Base-by-base conservation (phyloP, 2,329 filamentous ascomycete genomes). In the Sarocladium strictum region DNA sequence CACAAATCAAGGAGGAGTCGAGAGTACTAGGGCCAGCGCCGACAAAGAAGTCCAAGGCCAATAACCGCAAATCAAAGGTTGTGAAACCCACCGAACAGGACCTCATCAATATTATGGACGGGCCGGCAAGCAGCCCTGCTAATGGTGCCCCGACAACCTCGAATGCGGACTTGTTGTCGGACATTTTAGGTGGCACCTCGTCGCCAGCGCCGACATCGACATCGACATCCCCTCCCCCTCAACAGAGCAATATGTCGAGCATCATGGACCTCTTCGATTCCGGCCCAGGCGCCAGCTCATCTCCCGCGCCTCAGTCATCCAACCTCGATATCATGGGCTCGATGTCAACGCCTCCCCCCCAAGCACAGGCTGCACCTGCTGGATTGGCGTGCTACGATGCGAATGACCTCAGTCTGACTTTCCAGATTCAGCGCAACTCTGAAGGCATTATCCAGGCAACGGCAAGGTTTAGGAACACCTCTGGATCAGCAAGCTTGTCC, bases 1-100 rank as follows among this genome's bases (percentile, higher is more conserved):
- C 94, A 9, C 93, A 97, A 69, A 97, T 99, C 65, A 90, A 93
- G 61, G 94, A 99, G 68, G 90, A 96, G 68, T 93, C 94, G 54
- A 81, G 93, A 57, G 92, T 97, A 2, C 77, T 99, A 17, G 92
- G 92, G 41, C 88, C 93, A 64, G 86, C 90, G 1, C 77, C 83
- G 1, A 65, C 69, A 29, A 85, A 85, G 69, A 82, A 86, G 63
- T 77, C 80, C 59, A 86, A 82, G 68, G 84, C 86, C 50, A 79
- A 83, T 56, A 90, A 88, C 67, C 84, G 90, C 62, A 89, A 86
- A 67, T 84, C 50, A 56, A 92, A 87, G 71, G 80, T 85, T 26
- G 79, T 86, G 58, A 94, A 96, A 72, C 88, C 89, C 38, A 89
- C 89, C 7, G 93, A 97, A 66, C 89, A 96, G 68, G 93, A 97